phyloP scores from a whole-genome alignment of 2,329 filamentous ascomycete species.

The Penicillium frequentans region DNA sequence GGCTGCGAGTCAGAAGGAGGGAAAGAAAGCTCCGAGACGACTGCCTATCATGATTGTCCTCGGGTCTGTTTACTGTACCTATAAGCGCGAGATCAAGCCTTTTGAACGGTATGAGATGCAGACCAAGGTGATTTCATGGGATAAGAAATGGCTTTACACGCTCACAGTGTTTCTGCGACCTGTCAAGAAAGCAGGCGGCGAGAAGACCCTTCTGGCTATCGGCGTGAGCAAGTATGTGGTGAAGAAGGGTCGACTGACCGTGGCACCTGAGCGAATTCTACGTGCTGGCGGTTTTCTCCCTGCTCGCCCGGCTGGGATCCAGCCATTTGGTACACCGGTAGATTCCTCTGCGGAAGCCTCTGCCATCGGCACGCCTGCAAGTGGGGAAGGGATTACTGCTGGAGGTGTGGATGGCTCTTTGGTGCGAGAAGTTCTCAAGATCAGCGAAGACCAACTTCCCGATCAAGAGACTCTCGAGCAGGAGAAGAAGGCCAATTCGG shows the following conservation, averaged over 20 bases:
- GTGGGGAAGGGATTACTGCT: slow-evolving; percentile 34
- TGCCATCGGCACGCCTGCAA: slow-evolving; percentile 33
- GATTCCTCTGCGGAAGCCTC: slow-evolving; percentile 26
- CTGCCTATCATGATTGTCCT: slow-evolving; percentile 63
- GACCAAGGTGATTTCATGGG: slow-evolving; percentile 70
- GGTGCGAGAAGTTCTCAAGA: slow-evolving; percentile 37
- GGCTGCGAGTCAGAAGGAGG: slow-evolving; percentile 51
- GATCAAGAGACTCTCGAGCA: slow-evolving; percentile 29
- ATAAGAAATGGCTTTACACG: slow-evolving; percentile 79
- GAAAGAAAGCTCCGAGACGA: slow-evolving; percentile 50
- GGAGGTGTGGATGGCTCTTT: slow-evolving; percentile 36
- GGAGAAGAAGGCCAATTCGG: slow-evolving; percentile 32
- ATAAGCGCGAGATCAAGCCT: slow-evolving; percentile 71
- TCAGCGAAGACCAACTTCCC: slow-evolving; percentile 32
- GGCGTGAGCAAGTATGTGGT: slow-evolving; percentile 79
- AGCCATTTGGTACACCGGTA: slow-evolving; percentile 17
- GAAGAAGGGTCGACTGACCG: slow-evolving; percentile 77
- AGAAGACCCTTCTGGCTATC: slow-evolving; percentile 68
- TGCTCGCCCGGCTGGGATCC: slow-evolving; percentile 60
- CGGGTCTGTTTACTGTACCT: slow-evolving; percentile 71
- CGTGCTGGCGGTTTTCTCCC: slow-evolving; percentile 73
- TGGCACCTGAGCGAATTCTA: slow-evolving; percentile 77
- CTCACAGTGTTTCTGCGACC: slow-evolving; percentile 69
- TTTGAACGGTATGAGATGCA: slow-evolving; percentile 73
- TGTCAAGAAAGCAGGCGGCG: slow-evolving; percentile 47